Conservation (phyloP, 768 basidiomycete species). For the Lactarius sp. region DNA sequence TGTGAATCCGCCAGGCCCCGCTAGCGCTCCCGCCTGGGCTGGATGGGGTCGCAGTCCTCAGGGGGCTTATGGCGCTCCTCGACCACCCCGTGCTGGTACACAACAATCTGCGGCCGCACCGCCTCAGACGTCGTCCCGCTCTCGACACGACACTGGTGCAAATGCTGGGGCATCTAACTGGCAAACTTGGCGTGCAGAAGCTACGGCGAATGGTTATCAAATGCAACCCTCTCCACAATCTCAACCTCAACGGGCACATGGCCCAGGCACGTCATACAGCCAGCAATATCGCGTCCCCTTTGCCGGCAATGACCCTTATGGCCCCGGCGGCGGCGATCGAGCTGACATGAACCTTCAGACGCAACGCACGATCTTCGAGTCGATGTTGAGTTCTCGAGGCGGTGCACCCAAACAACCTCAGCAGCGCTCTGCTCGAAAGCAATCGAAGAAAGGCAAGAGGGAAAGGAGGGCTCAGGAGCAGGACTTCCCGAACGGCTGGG, state of each 20-base stretch:
- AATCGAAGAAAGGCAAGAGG: conserved; percentile 15
- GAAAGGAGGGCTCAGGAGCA: conserved; percentile 20
- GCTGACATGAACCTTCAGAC: conserved; percentile 10
- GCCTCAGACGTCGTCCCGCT: neutral
- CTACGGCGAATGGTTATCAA: conserved; percentile 12
- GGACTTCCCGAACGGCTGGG: neutral
- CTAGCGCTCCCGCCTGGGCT: conserved; percentile 7
- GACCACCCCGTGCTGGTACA: neutral
- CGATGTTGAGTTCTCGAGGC: conserved; percentile 10
- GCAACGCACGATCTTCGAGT: conserved; percentile 17
- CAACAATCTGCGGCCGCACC: conserved; percentile 1
- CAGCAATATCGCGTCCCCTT: conserved; percentile 17
- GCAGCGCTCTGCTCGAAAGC: conserved; percentile 13
- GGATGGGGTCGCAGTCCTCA: conserved; percentile 4
- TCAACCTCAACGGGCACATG: neutral
- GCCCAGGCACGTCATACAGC: neutral
- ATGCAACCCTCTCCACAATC: neutral
- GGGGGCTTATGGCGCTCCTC: neutral
- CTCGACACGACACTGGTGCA: conserved; percentile 7
- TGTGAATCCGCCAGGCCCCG: neutral
- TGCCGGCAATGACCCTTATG: conserved; percentile 12
- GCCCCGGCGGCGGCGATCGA: conserved; percentile 1
- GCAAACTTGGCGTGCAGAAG: conserved; percentile 22
- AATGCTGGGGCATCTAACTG: conserved; percentile 5
- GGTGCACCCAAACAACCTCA: conserved; percentile 4